Evolutionary conservation across 495 filamentous ascomycete genomes (phyloP).

Genomic region (Hypomontagnella submonticulosa): DNA sequence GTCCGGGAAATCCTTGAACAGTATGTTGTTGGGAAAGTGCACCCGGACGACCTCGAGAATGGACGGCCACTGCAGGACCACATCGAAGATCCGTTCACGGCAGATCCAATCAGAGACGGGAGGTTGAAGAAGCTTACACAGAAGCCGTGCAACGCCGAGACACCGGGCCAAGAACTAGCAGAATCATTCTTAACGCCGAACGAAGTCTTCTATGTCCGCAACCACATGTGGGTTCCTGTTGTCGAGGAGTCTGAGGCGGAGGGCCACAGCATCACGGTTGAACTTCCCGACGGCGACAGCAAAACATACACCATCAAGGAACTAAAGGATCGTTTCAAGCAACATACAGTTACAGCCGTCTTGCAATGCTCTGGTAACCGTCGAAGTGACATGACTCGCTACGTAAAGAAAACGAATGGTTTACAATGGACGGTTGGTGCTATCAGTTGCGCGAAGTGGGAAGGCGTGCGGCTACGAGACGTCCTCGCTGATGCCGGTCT

Average conservation of each 20-base stretch:
- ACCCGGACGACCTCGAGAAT: slow-evolving; percentile 62
- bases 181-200: slow-evolving; percentile 63
- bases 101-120: slow-evolving; percentile 62
- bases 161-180: slow-evolving; percentile 58
- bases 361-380: slow-evolving; percentile 73
- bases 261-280: slow-evolving; percentile 61
- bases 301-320: slow-evolving; percentile 64
- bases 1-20: slow-evolving; percentile 67
- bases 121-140: slow-evolving; percentile 57
- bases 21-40: slow-evolving; percentile 65
- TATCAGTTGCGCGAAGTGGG: slow-evolving; percentile 70
- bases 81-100: slow-evolving; percentile 66
- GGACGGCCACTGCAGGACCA: slow-evolving; percentile 55
- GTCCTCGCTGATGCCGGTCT: slow-evolving; percentile 65
- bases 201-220: slow-evolving; percentile 68
- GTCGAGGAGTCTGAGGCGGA: slow-evolving; percentile 54
- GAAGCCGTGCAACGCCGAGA: slow-evolving; percentile 69
- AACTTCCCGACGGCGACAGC: slow-evolving; percentile 65
- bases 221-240: slow-evolving; percentile 71
- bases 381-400: slow-evolving; percentile 67
- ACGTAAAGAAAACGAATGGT: slow-evolving; percentile 64
- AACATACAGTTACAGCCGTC: slow-evolving; percentile 65
- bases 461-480: slow-evolving; percentile 67
- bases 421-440: slow-evolving; percentile 70
- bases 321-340: slow-evolving; percentile 61